These are phyloP conservation scores for Sutorius eximius DNA, from an alignment of 1,284 basidiomycete species.

Conservation along the genomic window DNA sequence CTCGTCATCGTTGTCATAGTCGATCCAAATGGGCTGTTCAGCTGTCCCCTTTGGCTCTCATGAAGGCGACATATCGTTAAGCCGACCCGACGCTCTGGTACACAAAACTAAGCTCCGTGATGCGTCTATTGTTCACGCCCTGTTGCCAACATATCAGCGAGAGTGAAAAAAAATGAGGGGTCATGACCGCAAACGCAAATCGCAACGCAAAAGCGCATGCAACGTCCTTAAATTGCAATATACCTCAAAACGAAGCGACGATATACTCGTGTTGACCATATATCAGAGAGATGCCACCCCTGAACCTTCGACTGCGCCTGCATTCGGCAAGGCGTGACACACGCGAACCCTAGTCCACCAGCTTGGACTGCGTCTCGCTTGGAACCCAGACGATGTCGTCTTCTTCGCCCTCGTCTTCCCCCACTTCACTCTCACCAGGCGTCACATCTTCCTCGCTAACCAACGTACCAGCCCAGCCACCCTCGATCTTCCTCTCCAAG, in stretches of 20 bases:
- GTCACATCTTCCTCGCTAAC: slow-evolving; percentile 62
- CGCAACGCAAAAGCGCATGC: slow-evolving; percentile 6
- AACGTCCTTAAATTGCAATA: slow-evolving; percentile 13
- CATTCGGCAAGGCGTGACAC: slow-evolving; percentile 9
- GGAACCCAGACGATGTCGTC: slow-evolving; percentile 42
- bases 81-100: slow-evolving; percentile 21
- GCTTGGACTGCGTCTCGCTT: slow-evolving; percentile 19
- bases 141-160: slow-evolving; percentile 4
- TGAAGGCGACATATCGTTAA: slow-evolving; percentile 8
- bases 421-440: slow-evolving; percentile 39
- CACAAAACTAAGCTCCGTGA: slow-evolving; percentile 7
- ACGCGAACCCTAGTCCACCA: slow-evolving; percentile 11
- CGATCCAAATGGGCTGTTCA: slow-evolving; percentile 6
- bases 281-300: slow-evolving; percentile 19
- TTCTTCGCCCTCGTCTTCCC: slow-evolving; percentile 26
- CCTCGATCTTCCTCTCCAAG: slow-evolving; percentile 47
- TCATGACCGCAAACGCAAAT: slow-evolving; percentile 9
- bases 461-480: slow-evolving; percentile 58
- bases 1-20: slow-evolving; percentile 12
- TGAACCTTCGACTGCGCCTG: slow-evolving; percentile 12
- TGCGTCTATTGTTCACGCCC: slow-evolving; percentile 2
- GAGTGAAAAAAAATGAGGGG: not conserved
- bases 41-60: slow-evolving; percentile 6
- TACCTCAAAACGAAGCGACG: slow-evolving; percentile 15
- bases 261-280: slow-evolving; percentile 5